Evolutionary conservation across 1,284 basidiomycete species (phyloP).

Genomic region (Ustilago nuda): DNA sequence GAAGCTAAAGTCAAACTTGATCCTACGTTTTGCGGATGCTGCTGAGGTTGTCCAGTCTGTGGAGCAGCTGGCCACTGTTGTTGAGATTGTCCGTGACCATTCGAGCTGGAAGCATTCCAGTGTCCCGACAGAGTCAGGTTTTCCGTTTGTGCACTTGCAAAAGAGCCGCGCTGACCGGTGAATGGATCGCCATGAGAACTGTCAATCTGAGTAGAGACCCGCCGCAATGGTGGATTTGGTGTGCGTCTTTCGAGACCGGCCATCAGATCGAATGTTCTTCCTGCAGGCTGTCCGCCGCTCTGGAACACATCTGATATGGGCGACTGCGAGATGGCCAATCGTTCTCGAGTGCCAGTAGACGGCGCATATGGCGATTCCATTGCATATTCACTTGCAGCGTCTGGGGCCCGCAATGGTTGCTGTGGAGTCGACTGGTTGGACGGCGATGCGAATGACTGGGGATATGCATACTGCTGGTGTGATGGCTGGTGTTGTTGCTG

Average conservation of each 20-base stretch:
- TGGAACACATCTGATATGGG: constrained; percentile 38
- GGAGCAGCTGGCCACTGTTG: constrained; percentile 12
- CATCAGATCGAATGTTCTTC: constrained; percentile 42
- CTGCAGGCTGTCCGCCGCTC: constrained; percentile 22
- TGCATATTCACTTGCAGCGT: constrained; percentile 8
- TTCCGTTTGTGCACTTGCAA: not conserved
- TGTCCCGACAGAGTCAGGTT: not conserved
- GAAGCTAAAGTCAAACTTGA: constrained; percentile 19
- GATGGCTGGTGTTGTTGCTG: constrained; percentile 20
- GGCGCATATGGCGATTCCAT: constrained; percentile 33
- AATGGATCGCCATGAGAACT: not conserved
- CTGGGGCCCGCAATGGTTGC: constrained; percentile 16
- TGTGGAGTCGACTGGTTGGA: constrained; percentile 17
- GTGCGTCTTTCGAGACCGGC: constrained; percentile 38
- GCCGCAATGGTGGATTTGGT: constrained; percentile 21
- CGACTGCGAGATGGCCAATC: constrained; percentile 39
- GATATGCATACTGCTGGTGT: constrained; percentile 12
- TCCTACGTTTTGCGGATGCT: not conserved
- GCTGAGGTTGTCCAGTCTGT: constrained; percentile 1
- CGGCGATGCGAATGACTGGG: constrained; percentile 8
- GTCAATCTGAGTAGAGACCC: constrained; percentile 16
- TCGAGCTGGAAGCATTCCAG: not conserved
- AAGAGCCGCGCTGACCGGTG: not conserved
- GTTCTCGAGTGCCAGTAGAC: constrained; percentile 26
- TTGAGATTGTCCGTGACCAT: constrained; percentile 9